These are phyloP conservation scores for Irpex rosettiformis DNA, from an alignment of 1,284 basidiomycete genomes.

Conservation along the genomic window DNA sequence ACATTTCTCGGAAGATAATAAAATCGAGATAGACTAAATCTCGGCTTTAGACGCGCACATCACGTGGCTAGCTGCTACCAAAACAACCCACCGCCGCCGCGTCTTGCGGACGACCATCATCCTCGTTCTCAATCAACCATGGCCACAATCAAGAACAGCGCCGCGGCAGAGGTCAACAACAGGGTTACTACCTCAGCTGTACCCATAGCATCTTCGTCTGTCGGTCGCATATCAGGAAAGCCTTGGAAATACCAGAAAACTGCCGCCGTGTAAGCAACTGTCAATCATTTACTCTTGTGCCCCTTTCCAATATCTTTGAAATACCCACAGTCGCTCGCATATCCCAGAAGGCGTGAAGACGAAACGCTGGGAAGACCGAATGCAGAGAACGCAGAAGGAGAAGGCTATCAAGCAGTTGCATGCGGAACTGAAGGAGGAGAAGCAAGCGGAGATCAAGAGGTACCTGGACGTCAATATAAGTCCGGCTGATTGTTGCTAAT, in stretches of 20 bases:
- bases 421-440: constrained; percentile 71
- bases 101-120: background rate
- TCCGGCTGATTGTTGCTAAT: background rate
- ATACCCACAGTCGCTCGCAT: constrained; percentile 55
- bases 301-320: background rate
- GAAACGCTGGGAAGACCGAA: constrained; percentile 63
- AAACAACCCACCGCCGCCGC: no score
- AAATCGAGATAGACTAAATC: background rate
- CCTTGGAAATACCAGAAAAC: constrained; percentile 63
- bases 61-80: background rate
- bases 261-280: constrained; percentile 53
- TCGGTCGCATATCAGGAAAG: constrained; percentile 64
- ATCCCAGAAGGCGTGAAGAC: constrained; percentile 63
- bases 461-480: constrained; percentile 24
- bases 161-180: background rate
- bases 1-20: no score
- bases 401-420: constrained; percentile 71
- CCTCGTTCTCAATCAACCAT: background rate
- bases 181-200: constrained; percentile 16
- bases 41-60: background rate
- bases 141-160: background rate
- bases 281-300: constrained; percentile 4
- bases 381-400: constrained; percentile 61
- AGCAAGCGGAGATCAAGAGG: constrained; percentile 62
- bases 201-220: constrained; percentile 48